These are phyloP conservation scores for Salvia splendens DNA, from an alignment of 257 asterid genomes.

Conservation along the genomic window DNA sequence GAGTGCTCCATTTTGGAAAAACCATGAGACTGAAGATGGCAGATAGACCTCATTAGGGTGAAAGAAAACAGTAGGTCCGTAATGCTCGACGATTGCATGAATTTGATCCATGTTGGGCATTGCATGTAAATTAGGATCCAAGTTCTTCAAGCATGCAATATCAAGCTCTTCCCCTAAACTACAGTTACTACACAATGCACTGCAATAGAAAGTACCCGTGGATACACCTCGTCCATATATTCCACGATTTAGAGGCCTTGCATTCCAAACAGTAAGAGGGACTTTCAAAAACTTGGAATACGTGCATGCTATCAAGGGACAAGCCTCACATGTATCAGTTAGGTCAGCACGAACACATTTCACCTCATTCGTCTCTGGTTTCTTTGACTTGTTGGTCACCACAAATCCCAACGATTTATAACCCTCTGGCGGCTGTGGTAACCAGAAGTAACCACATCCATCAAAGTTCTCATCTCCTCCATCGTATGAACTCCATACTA, in stretches of 20 bases:
- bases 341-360: constrained; percentile 78
- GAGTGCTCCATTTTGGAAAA: constrained; percentile 71
- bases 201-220: constrained; percentile 71
- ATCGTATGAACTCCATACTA: constrained; percentile 72
- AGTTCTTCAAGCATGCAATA: constrained; percentile 74
- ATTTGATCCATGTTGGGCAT: constrained; percentile 87
- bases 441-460: constrained; percentile 66
- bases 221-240: constrained; percentile 67
- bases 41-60: constrained; percentile 80
- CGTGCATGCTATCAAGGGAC: constrained; percentile 42
- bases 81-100: constrained; percentile 64
- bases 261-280: constrained; percentile 58
- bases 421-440: constrained; percentile 75
- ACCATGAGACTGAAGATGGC: constrained; percentile 92
- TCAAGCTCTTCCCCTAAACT: constrained; percentile 44
- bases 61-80: constrained; percentile 81
- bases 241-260: constrained; percentile 72
- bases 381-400: constrained; percentile 57
- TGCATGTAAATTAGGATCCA: constrained; percentile 50
- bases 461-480: constrained; percentile 50
- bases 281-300: constrained; percentile 43
- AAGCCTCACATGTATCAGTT: constrained; percentile 65
- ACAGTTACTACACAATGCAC: constrained; percentile 29
- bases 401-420: constrained; percentile 77
- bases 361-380: constrained; percentile 60